Percentiles rank a stretch among this genome's conserved stretches.
Conservation (phyloP, 139 green algal genomes). For the Desmodesmus armatus region DNA sequence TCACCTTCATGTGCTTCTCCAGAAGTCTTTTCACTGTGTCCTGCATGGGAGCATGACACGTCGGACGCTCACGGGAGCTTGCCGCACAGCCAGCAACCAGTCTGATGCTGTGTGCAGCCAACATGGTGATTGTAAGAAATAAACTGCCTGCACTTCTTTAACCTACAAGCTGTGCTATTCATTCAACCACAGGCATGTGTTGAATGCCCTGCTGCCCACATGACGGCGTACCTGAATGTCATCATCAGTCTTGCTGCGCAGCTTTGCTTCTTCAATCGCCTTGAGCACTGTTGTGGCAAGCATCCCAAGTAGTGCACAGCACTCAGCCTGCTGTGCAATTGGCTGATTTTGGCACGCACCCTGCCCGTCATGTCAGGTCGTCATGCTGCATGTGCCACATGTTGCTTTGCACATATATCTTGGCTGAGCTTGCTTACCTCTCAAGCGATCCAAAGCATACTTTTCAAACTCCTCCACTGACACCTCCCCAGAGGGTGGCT, state of each 20-base stretch:
- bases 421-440: slow-evolving; percentile 55
- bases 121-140: too few relatives aligned
- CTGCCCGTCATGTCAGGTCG: too few relatives aligned
- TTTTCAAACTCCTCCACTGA: slow-evolving; percentile 95
- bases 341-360: too few relatives aligned
- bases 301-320: neutral
- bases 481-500: slow-evolving; percentile 78
- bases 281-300: slow-evolving; percentile 83
- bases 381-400: neutral
- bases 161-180: too few relatives aligned
- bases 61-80: too few relatives aligned
- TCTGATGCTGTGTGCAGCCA: too few relatives aligned
- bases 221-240: slow-evolving; percentile 47
- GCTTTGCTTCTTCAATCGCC: slow-evolving; percentile 87
- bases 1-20: slow-evolving; percentile 64
- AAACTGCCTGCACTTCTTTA: too few relatives aligned
- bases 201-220: too few relatives aligned
- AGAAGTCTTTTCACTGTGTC: slow-evolving; percentile 51
- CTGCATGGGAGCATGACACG: slow-evolving; percentile 6
- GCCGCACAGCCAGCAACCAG: too few relatives aligned
- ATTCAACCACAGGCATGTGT: too few relatives aligned
- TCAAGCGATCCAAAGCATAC: slow-evolving; percentile 88
- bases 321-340: neutral
- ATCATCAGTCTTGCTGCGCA: slow-evolving; percentile 69
- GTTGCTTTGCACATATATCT: neutral